Base-by-base conservation (phyloP, 1,284 basidiomycete species). In the Earliella scabrosa region DNA sequence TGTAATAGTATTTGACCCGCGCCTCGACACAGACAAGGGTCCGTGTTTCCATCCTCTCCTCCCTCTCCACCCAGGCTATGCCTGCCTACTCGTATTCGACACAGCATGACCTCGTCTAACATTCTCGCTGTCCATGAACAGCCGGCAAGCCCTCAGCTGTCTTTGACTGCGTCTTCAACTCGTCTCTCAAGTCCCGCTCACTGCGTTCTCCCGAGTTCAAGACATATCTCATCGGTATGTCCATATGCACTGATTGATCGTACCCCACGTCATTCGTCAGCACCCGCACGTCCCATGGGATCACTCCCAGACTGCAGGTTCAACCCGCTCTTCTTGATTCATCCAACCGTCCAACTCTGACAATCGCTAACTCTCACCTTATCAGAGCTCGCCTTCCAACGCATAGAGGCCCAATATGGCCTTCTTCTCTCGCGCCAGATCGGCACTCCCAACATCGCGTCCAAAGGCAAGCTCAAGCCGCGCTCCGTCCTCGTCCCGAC, bases 1-100 rank as follows among this genome's bases (percentile, higher is more conserved):
- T 9, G 80, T 90, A 29, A 73, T 92, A n/a, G 81, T 90, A 2
- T 89, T 88, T 2, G 82, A 87, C 46, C 81, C 80, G 0, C 76
- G 83, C 23, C 69, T 77, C 50, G 88, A 85, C 59, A 75, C 66
- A 24, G 90, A 92, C 72, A 92, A 90, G 83, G 82, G 89, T 88
- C 39, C 55, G 76, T 63, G 43, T 58, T 11, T 23, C 29, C 26
- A 23, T 38, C 27, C 49, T 23, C 26, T 24, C 2, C 2, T 26
- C 5, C 18, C 21, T 24, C 4, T 16, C 14, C 43, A 2, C 23
- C 13, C 20, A 20, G 35, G 18, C 13, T 24, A 45, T 26, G 20
- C 29, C 10, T n/a, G n/a, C n/a, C n/a, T n/a, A n/a, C n/a, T n/a
- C n/a, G n/a, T n/a, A n/a, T n/a, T n/a, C 29, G 29, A 6, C 7